Evolutionary conservation across 371 early-diverging fungal genomes (phyloP).

Genomic region (Mucor plumbeus): DNA sequence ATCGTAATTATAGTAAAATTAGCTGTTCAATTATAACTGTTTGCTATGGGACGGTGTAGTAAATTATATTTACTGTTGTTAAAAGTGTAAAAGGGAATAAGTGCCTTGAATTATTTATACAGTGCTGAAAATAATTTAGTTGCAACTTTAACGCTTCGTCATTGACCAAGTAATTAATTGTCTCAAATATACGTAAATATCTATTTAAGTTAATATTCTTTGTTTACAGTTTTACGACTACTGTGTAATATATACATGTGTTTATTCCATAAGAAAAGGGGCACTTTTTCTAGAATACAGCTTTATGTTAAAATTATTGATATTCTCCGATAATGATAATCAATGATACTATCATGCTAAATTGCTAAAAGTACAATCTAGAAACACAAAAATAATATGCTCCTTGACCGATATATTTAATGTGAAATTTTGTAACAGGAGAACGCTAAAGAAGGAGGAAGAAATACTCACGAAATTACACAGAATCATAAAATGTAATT

Average conservation of each 20-base stretch:
- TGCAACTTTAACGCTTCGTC: neutral
- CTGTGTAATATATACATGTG: no score
- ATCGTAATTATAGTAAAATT: neutral
- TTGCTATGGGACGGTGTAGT: neutral
- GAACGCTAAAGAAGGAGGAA: neutral
- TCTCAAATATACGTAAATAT: neutral
- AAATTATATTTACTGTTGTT: neutral
- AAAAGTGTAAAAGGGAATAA: neutral
- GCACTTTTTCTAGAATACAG: neutral
- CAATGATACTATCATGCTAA: neutral
- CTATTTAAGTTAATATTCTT: no score
- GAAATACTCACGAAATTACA: neutral
- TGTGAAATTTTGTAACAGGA: neutral
- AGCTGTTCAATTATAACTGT: neutral
- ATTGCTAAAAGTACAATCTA: conserved; percentile 4
- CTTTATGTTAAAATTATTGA: neutral
- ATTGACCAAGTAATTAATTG: neutral
- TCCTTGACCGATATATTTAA: neutral
- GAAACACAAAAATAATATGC: neutral
- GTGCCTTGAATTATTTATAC: neutral
- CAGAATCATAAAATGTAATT: neutral
- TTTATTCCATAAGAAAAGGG: no score
- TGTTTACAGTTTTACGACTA: no score
- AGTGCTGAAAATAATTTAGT: neutral
- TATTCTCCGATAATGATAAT: neutral